Conservation (phyloP, 768 basidiomycete genomes). For the Suillus bovinus region DNA sequence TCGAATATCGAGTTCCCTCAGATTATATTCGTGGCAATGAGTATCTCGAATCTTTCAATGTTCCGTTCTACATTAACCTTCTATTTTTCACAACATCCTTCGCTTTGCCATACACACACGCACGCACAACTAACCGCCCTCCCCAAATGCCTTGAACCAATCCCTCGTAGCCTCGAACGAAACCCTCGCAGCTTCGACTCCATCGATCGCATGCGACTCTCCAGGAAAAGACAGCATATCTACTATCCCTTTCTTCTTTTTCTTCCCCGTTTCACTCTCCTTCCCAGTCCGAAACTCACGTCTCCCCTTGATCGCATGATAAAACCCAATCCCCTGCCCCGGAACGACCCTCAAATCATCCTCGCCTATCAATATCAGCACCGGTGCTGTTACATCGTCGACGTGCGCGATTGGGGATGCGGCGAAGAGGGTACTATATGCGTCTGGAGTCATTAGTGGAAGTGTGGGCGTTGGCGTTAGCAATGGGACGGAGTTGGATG, state of each 20-base stretch:
- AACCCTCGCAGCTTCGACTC: constrained; percentile 58
- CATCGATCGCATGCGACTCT: constrained; percentile 63
- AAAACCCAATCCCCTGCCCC: neutral
- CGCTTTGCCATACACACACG: neutral
- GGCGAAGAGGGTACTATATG: constrained; percentile 43
- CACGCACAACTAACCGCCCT: neutral
- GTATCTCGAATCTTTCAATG: too few species aligned
- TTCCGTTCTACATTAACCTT: too few species aligned
- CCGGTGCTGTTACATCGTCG: constrained; percentile 48
- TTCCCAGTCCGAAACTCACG: neutral
- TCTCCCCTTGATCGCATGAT: neutral
- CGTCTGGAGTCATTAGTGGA: constrained; percentile 44
- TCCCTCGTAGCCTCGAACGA: constrained; percentile 51
- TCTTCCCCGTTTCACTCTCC: constrained; percentile 34
- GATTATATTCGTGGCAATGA: too few species aligned
- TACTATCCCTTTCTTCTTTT: constrained; percentile 36
- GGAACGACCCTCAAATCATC: neutral
- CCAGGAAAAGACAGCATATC: constrained; percentile 63
- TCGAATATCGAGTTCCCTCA: too few species aligned
- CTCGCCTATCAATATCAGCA: constrained; percentile 40
- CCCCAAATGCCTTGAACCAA: constrained; percentile 42
- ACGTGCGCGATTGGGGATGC: constrained; percentile 60
- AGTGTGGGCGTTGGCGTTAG: too few species aligned
- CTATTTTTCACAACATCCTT: too few species aligned
- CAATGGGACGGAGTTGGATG: neutral